phyloP scores from a whole-genome alignment of 2,329 filamentous ascomycete species.

The Ophioceras dolichostomum region DNA sequence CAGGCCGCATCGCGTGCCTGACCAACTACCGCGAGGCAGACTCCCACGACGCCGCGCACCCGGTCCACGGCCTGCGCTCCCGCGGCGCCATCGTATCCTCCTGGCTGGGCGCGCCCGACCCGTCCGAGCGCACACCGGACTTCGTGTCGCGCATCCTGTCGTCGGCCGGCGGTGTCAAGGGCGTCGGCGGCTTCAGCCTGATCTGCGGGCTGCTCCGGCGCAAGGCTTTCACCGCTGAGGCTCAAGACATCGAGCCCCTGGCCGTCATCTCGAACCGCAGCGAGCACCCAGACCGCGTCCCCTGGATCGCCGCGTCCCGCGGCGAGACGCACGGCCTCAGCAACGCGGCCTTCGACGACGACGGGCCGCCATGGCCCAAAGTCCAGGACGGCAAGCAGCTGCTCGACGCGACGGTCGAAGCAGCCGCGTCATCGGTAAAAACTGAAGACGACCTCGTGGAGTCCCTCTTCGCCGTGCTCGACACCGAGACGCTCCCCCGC shows the following conservation, averaged over 20 bases:
- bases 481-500: conserved; percentile 41
- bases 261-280: conserved; percentile 52
- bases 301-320: conserved; percentile 39
- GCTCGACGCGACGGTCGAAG: conserved; percentile 28
- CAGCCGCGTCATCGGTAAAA: conserved; percentile 19
- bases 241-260: conserved; percentile 33
- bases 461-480: conserved; percentile 40
- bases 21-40: conserved; percentile 54
- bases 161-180: conserved; percentile 40
- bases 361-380: conserved; percentile 41
- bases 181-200: conserved; percentile 54
- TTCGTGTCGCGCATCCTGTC: conserved; percentile 41
- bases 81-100: conserved; percentile 52
- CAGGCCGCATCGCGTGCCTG: conserved; percentile 48
- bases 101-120: conserved; percentile 41
- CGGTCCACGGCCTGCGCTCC: conserved; percentile 41
- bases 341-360: conserved; percentile 43
- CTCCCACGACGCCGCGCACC: conserved; percentile 34
- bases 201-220: conserved; percentile 48
- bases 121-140: conserved; percentile 29
- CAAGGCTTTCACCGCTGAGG: too few species aligned
- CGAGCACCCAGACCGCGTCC: conserved; percentile 38
- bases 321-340: conserved; percentile 46
- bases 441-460: conserved; percentile 36
- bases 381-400: conserved; percentile 38